A percentile compares a stretch with the other conserved stretches of the same genome.
These are phyloP conservation scores for Trichosporon ovoides DNA, from an alignment of 1,284 basidiomycete genomes.

Conservation along the genomic window DNA sequence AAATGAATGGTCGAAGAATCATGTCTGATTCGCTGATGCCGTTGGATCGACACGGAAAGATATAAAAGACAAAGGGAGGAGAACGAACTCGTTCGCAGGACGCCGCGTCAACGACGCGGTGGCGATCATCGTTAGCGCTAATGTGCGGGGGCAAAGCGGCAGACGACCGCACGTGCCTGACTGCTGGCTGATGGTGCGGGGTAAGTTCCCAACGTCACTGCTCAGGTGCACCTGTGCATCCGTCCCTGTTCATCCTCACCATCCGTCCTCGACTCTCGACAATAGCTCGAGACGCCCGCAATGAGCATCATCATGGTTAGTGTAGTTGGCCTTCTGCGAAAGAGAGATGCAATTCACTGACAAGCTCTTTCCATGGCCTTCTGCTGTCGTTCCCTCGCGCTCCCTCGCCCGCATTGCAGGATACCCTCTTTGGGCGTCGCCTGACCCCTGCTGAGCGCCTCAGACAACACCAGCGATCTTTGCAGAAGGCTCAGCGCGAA, in stretches of 20 bases:
- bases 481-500: constrained; percentile 94
- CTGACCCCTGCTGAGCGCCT: constrained; percentile 94
- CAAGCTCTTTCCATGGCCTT: neutral
- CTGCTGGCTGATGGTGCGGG: neutral
- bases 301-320: constrained; percentile 34
- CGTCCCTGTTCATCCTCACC: neutral
- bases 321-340: too few relatives aligned
- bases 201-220: neutral
- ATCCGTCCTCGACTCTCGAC: neutral
- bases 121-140: neutral
- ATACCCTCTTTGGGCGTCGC: constrained; percentile 87
- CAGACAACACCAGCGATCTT: constrained; percentile 88
- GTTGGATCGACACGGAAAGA: neutral
- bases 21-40: neutral
- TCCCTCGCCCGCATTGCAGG: constrained; percentile 52
- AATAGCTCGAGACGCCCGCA: neutral
- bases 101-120: neutral
- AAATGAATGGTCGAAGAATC: neutral
- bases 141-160: constrained; percentile 1
- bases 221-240: too few relatives aligned
- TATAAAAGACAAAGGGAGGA: neutral
- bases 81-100: neutral
- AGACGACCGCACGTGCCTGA: constrained; percentile 1
- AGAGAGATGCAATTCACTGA: neutral
- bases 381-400: neutral